Evolutionary conservation across 2,329 filamentous ascomycete genomes (phyloP).

Genomic region (Verticillium isaacii): DNA sequence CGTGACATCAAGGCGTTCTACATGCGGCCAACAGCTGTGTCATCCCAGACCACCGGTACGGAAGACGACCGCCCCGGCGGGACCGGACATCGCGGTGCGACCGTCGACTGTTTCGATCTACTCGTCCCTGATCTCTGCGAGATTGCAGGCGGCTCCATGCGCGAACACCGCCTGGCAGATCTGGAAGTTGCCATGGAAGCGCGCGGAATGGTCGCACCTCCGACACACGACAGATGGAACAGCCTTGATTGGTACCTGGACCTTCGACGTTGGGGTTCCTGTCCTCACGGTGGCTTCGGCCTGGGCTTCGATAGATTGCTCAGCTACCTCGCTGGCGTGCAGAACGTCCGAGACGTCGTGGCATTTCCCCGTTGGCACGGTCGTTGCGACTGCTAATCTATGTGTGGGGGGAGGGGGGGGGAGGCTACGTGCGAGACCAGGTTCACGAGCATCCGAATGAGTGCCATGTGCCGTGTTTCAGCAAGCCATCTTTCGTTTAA

Average conservation of each 20-base stretch:
- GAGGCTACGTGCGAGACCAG: background rate
- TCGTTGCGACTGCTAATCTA: constrained; percentile 51
- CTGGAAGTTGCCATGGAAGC: constrained; percentile 67
- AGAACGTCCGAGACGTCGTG: constrained; percentile 79
- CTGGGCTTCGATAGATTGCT: constrained; percentile 84
- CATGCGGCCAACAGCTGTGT: constrained; percentile 36
- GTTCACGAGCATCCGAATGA: background rate
- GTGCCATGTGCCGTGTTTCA: background rate
- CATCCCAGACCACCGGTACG: background rate
- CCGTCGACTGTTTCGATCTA: constrained; percentile 87
- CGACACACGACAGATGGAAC: constrained; percentile 20
- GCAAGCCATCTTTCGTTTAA: constrained; percentile 31
- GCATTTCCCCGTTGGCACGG: constrained; percentile 75
- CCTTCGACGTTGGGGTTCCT: constrained; percentile 83
- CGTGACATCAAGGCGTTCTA: constrained; percentile 85
- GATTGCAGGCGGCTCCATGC: constrained; percentile 82
- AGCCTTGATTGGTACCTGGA: constrained; percentile 82
- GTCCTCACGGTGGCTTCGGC: constrained; percentile 87
- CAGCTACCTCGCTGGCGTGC: constrained; percentile 75
- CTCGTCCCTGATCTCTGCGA: constrained; percentile 83
- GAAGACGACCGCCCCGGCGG: background rate
- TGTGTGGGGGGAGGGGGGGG: no score
- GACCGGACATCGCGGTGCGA: constrained; percentile 31
- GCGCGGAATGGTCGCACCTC: constrained; percentile 53
- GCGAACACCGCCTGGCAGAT: constrained; percentile 70